Evolutionary conservation across 1,139 yeast species (phyloP), one percentile per base, ranked within the genome.

Genomic region (Tardiomyces blankii): DNA sequence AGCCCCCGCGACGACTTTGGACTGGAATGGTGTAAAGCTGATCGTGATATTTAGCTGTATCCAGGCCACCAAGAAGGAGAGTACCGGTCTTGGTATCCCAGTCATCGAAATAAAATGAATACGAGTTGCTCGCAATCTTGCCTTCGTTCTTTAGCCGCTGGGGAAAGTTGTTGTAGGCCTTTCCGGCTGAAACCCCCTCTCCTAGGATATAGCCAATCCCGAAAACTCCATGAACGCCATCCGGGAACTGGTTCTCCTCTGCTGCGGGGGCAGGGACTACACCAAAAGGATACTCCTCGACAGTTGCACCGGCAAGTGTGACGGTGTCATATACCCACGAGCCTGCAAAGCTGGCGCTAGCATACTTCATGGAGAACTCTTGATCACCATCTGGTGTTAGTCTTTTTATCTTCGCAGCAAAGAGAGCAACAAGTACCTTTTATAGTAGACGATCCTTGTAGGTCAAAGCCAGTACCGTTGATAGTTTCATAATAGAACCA

Each of bases 1-100:
- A 30, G 35, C 16, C 35, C 11, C n/a, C 35, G 7, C 25, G 25
- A 7, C 7, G 4, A 5, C 7, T 21, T 7, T 21, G 25, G 9
- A n/a, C 21, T 23, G 61, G 59, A 16, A 57, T 51, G 2, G 58
- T 53, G 42, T 47, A 47, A 8, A 76, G 65, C 2, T 65, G 54
- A 0, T 81, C 82, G 0, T 61, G 39, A 55, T 68, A 75, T 57
- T 75, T 75, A 30, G 72, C 66, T 42, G 66, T 64, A 58, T 78
- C 82, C 18, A 76, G 64, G 7, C 78, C 82, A 8, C 82, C 82
- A 60, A 78, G 75, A 45, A 77, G 59, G 32, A 78, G 54, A 25
- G 66, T 56, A 2, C 82, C 82, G 2, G 63, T 47, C n/a, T 60
- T 50, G 2, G 72, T 60, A n/a, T 62, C 63, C 32, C 62, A 52